A percentile compares a stretch with the other conserved stretches of the same genome.
These are phyloP conservation scores for Colletotrichum gigasporum DNA, from an alignment of 2,329 filamentous ascomycete species.

Conservation along the genomic window DNA sequence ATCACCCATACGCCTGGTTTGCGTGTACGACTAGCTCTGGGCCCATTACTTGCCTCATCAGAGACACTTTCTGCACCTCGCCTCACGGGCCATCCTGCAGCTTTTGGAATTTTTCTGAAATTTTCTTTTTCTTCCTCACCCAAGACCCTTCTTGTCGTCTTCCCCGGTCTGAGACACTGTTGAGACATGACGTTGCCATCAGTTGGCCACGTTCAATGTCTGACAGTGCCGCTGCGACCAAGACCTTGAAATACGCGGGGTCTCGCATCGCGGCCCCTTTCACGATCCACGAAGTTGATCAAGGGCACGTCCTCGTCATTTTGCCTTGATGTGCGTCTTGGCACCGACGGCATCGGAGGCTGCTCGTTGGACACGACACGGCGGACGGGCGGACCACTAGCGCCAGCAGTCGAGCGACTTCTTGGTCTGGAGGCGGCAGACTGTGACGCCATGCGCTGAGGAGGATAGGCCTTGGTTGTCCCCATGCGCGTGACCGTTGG, in stretches of 20 bases:
- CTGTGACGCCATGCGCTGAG: constrained; percentile 29
- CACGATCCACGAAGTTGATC: constrained; percentile 33
- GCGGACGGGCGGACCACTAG: constrained; percentile 6
- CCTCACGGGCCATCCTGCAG: neutral
- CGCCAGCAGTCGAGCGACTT: constrained; percentile 29
- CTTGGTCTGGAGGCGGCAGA: constrained; percentile 22
- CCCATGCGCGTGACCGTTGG: constrained; percentile 26
- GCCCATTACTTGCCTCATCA: neutral
- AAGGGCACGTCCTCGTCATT: constrained; percentile 33
- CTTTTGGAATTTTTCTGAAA: neutral
- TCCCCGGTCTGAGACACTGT: neutral
- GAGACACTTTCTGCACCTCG: neutral
- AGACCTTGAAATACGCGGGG: constrained; percentile 18
- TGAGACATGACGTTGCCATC: neutral
- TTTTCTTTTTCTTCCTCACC: neutral
- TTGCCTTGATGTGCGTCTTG: constrained; percentile 19
- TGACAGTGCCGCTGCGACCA: constrained; percentile 27
- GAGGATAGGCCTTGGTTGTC: constrained; percentile 26
- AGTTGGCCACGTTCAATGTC: constrained; percentile 4
- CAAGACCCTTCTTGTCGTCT: neutral
- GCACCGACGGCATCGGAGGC: constrained; percentile 31
- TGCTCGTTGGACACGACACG: constrained; percentile 32
- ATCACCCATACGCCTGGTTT: constrained; percentile 14
- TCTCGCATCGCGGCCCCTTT: constrained; percentile 22
- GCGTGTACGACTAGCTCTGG: neutral